A percentile compares a stretch with the other conserved stretches of the same genome.
These are phyloP conservation scores for Smittium mucronatum DNA, from an alignment of 371 early-diverging fungal species.

Conservation along the genomic window DNA sequence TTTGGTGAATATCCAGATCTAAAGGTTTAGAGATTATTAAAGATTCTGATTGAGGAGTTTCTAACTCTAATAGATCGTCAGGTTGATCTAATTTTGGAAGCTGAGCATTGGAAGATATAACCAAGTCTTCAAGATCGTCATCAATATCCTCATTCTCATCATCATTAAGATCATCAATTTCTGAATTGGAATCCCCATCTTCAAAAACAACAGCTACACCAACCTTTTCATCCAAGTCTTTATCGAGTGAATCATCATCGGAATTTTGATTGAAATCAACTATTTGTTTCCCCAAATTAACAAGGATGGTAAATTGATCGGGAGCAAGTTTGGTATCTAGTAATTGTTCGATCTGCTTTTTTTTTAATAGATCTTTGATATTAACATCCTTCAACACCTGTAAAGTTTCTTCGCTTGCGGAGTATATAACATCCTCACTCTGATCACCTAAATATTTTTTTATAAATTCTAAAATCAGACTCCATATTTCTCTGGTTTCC, in stretches of 20 bases:
- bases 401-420: conserved; percentile 79
- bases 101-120: too few relatives aligned
- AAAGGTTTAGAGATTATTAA: conserved; percentile 34
- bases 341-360: conserved; percentile 62
- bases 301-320: conserved; percentile 71
- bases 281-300: conserved; percentile 84
- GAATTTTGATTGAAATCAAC: conserved; percentile 55
- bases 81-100: conserved; percentile 35
- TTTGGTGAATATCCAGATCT: conserved; percentile 40
- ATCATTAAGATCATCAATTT: conserved; percentile 41
- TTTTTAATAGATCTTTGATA: conserved; percentile 78
- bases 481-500: conserved; percentile 85
- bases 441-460: conserved; percentile 75
- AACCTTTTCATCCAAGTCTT: conserved; percentile 36
- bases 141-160: conserved; percentile 35
- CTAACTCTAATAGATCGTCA: conserved; percentile 26
- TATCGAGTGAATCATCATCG: conserved; percentile 12
- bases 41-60: conserved; percentile 25
- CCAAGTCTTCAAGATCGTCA: conserved; percentile 29
- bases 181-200: conserved; percentile 41
- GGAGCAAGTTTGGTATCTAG: conserved; percentile 48
- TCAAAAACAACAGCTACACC: conserved; percentile 57
- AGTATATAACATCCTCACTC: conserved; percentile 72
- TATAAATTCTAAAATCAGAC: conserved; percentile 71
- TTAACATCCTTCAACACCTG: conserved; percentile 71